Percentiles rank a stretch among this genome's conserved stretches.
These are phyloP conservation scores for Stenocarpella maydis DNA, from an alignment of 2,329 filamentous ascomycete species.

Conservation along the genomic window DNA sequence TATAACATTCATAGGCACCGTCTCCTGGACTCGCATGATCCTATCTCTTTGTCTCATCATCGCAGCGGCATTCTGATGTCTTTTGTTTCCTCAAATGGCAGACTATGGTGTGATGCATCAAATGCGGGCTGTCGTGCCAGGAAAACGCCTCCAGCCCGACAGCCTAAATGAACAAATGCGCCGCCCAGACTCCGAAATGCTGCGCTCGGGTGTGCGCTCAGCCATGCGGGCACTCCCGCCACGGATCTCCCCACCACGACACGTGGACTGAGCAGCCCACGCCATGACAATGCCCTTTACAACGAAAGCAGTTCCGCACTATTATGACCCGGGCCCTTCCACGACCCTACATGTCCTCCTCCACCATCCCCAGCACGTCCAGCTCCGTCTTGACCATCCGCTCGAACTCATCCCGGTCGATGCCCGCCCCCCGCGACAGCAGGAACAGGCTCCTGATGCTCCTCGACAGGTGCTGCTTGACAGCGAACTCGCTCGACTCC, in stretches of 20 bases:
- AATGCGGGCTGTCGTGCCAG: neutral
- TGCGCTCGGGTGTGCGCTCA: neutral
- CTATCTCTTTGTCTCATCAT: neutral
- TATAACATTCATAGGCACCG: neutral
- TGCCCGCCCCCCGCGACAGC: constrained; percentile 74
- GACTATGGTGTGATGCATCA: constrained; percentile 5
- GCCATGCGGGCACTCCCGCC: neutral
- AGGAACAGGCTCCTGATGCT: constrained; percentile 80
- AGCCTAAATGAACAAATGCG: constrained; percentile 21
- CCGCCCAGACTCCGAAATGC: constrained; percentile 31
- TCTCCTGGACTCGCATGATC: neutral
- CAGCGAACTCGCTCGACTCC: constrained; percentile 73
- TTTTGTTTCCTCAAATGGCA: neutral
- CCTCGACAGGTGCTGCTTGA: constrained; percentile 81
- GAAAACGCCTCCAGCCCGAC: neutral
- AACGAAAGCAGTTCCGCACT: neutral
- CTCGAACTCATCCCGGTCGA: constrained; percentile 79
- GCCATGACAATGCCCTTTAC: constrained; percentile 4
- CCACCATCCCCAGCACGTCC: constrained; percentile 73
- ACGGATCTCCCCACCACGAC: constrained; percentile 23
- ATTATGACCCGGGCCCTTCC: neutral
- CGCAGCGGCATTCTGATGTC: neutral
- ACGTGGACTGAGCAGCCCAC: neutral
- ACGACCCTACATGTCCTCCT: constrained; percentile 53
- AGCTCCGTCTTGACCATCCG: constrained; percentile 75